Conservation (phyloP, 768 basidiomycete species). For the Suillus fuscotomentosus region DNA sequence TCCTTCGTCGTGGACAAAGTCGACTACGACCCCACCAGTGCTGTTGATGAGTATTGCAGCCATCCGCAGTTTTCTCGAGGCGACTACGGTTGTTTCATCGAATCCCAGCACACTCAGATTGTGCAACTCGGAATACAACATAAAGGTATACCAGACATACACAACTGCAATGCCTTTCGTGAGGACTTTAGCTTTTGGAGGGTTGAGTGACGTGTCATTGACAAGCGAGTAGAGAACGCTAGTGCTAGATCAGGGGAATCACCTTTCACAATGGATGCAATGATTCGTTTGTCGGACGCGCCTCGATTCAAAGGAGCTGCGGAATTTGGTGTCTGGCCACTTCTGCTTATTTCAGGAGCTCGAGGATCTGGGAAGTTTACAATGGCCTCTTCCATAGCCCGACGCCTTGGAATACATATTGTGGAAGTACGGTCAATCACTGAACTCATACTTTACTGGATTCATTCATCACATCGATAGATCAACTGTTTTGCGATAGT, state of each 20-base stretch:
- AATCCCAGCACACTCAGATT: slow-evolving; percentile 69
- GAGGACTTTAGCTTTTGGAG: slow-evolving; percentile 15
- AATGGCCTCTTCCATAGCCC: slow-evolving; percentile 52
- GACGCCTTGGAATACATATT: slow-evolving; percentile 70
- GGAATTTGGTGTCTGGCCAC: slow-evolving; percentile 62
- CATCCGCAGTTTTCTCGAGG: slow-evolving; percentile 58
- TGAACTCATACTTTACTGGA: not conserved
- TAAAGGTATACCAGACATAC: slow-evolving; percentile 52
- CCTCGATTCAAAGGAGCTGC: slow-evolving; percentile 54
- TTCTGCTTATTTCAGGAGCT: slow-evolving; percentile 75
- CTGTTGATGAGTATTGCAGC: slow-evolving; percentile 34
- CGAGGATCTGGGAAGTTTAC: slow-evolving; percentile 84
- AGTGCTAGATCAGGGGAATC: not conserved
- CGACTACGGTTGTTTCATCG: slow-evolving; percentile 84
- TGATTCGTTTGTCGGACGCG: slow-evolving; percentile 60
- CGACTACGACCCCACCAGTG: slow-evolving; percentile 56
- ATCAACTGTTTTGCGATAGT: slow-evolving; percentile 83
- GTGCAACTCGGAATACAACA: slow-evolving; percentile 79
- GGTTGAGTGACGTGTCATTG: not conserved
- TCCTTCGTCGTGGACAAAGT: slow-evolving; percentile 81
- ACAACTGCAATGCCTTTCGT: slow-evolving; percentile 52
- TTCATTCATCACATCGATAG: slow-evolving; percentile 36
- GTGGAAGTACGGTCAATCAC: slow-evolving; percentile 54
- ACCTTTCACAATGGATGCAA: slow-evolving; percentile 36
- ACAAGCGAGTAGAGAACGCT: not conserved